Evolutionary conservation across 495 filamentous ascomycete genomes (phyloP).

Genomic region (Penicillium pancosmium): DNA sequence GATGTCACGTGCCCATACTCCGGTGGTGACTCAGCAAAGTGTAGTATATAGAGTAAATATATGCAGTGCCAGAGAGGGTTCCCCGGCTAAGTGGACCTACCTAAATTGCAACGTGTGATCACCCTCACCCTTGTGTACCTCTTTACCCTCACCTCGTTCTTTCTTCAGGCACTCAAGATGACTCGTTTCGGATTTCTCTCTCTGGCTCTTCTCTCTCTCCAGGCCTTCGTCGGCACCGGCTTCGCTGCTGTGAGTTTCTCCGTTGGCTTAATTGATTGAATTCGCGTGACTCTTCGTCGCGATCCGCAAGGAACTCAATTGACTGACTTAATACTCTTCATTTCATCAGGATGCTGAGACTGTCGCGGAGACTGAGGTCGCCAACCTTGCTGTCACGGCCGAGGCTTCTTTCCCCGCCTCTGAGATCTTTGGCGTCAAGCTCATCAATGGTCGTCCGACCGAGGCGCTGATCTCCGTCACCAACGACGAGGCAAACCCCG

Average conservation of each 20-base stretch:
- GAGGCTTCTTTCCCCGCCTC: slow-evolving; percentile 80
- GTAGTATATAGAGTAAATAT: no score
- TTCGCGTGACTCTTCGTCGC: slow-evolving; percentile 8
- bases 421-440: slow-evolving; percentile 93
- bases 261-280: slow-evolving; percentile 7
- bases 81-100: slow-evolving; percentile 27
- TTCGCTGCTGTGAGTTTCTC: slow-evolving; percentile 60
- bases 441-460: slow-evolving; percentile 91
- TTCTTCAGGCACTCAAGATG: slow-evolving; percentile 55
- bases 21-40: no score
- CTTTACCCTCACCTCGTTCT: slow-evolving; percentile 20
- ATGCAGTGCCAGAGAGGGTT: neutral
- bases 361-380: slow-evolving; percentile 49
- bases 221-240: slow-evolving; percentile 63
- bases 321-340: slow-evolving; percentile 23
- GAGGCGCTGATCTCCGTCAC: slow-evolving; percentile 76
- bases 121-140: slow-evolving; percentile 19
- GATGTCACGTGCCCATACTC: no score
- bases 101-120: slow-evolving; percentile 34
- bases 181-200: slow-evolving; percentile 71
- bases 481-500: slow-evolving; percentile 79
- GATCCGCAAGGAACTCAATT: slow-evolving; percentile 25
- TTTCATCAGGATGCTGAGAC: slow-evolving; percentile 48
- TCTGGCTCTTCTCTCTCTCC: slow-evolving; percentile 70
- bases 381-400: slow-evolving; percentile 72